Conservation (phyloP, 345 rosid genomes). For the Brassica cretica region DNA sequence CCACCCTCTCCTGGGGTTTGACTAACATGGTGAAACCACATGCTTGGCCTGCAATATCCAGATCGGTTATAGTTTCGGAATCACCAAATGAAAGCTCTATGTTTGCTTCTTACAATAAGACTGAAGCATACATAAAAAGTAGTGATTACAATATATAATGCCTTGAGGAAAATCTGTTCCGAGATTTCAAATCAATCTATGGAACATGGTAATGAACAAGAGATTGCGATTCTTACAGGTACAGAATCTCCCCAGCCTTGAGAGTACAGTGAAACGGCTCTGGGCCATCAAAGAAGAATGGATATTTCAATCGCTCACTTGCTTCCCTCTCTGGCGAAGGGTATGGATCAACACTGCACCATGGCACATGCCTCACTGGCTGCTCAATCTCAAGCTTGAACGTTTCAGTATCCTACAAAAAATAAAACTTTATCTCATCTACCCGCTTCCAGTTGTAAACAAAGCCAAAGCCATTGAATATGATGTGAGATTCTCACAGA, state of each 20-base stretch:
- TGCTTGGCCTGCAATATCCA: slow-evolving; percentile 74
- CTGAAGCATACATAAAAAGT: background rate
- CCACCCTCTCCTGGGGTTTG: slow-evolving; percentile 73
- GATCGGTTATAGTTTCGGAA: background rate
- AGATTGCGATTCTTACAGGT: slow-evolving; percentile 59
- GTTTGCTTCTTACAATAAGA: background rate
- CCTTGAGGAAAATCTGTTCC: background rate
- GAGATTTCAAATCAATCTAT: background rate
- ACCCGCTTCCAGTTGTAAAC: background rate
- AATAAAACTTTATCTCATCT: slow-evolving; percentile 15
- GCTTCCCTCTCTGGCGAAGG: slow-evolving; percentile 51
- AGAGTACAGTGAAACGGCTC: slow-evolving; percentile 70
- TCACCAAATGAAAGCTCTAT: background rate
- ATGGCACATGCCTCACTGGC: slow-evolving; percentile 63
- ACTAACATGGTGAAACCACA: slow-evolving; percentile 97
- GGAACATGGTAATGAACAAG: slow-evolving; percentile 5
- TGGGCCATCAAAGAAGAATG: slow-evolving; percentile 74
- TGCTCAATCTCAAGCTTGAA: slow-evolving; percentile 65
- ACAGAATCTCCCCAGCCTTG: slow-evolving; percentile 82
- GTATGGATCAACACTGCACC: slow-evolving; percentile 83
- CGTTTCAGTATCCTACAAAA: slow-evolving; percentile 50
- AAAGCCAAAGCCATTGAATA: background rate
- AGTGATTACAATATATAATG: background rate
- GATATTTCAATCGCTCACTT: slow-evolving; percentile 56
- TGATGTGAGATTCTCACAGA: slow-evolving; percentile 40